phyloP scores from a whole-genome alignment of 306 rosid genomes.

The Vigna radiata region DNA sequence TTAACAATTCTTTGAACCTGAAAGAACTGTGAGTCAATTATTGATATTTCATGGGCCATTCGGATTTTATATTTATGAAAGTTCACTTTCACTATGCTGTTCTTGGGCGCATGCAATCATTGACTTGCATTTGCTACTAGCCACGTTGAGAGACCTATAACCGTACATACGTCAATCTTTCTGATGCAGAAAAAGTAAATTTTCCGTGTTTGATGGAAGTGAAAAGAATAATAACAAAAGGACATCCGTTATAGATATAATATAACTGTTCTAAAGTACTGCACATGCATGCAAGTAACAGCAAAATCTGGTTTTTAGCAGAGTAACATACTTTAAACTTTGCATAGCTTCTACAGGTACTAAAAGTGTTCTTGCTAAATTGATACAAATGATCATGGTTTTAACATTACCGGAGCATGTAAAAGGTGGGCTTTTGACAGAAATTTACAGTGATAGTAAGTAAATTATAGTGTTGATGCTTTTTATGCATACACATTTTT shows the following conservation, averaged over 20 bases:
- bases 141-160: slow-evolving; percentile 18
- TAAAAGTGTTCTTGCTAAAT: no score
- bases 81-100: slow-evolving; percentile 41
- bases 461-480: no score
- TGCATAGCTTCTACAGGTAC: not conserved
- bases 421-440: no score
- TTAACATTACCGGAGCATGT: not conserved
- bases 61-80: slow-evolving; percentile 18
- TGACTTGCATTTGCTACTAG: slow-evolving; percentile 25
- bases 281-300: not conserved
- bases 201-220: not conserved
- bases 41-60: slow-evolving; percentile 37
- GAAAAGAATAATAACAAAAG: slow-evolving; percentile 3
- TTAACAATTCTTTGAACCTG: slow-evolving; percentile 15
- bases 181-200: slow-evolving; percentile 9
- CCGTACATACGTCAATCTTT: slow-evolving; percentile 28
- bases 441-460: no score
- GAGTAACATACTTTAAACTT: not conserved
- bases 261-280: no score
- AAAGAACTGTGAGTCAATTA: not conserved
- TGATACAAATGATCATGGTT: not conserved
- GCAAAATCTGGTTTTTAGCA: not conserved
- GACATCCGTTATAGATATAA: not conserved
- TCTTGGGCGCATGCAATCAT: slow-evolving; percentile 32
- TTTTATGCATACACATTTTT: no score